These are phyloP conservation scores for Entophlyctis luteolus DNA, from an alignment of 192 early-diverging fungal species.

Conservation along the genomic window DNA sequence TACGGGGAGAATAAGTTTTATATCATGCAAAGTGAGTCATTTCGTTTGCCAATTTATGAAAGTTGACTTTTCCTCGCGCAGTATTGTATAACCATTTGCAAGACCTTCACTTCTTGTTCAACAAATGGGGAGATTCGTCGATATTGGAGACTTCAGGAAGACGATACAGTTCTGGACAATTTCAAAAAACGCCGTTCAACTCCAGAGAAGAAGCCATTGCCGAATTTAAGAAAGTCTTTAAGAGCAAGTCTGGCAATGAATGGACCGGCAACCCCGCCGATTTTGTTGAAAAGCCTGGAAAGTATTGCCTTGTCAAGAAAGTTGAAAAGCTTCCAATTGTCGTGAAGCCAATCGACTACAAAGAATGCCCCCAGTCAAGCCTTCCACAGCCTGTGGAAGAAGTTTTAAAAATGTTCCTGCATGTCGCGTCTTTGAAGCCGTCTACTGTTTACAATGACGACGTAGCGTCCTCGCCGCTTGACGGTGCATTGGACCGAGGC, in stretches of 20 bases:
- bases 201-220: slow-evolving; percentile 24
- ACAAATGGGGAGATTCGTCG: slow-evolving; percentile 32
- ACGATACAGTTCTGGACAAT: not conserved
- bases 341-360: slow-evolving; percentile 24
- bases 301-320: slow-evolving; percentile 13
- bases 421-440: slow-evolving; percentile 23
- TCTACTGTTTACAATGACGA: not conserved
- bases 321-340: slow-evolving; percentile 1
- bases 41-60: not conserved
- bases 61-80: not conserved
- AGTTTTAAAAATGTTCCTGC: slow-evolving; percentile 29
- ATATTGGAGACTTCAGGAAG: not conserved
- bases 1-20: slow-evolving; percentile 49
- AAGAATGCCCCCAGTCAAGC: slow-evolving; percentile 1
- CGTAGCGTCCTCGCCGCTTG: slow-evolving; percentile 14
- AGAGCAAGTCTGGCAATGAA: slow-evolving; percentile 33
- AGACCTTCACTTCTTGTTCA: slow-evolving; percentile 34
- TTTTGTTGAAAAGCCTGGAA: slow-evolving; percentile 29
- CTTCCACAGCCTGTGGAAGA: slow-evolving; percentile 1
- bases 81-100: slow-evolving; percentile 47
- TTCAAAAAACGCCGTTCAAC: slow-evolving; percentile 30
- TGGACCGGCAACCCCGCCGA: slow-evolving; percentile 16
- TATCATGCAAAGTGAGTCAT: slow-evolving; percentile 43
- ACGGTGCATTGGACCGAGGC: slow-evolving; percentile 19
- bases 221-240: slow-evolving; percentile 41